Conservation (phyloP, 257 asterid genomes). For the Ilex asprella region DNA sequence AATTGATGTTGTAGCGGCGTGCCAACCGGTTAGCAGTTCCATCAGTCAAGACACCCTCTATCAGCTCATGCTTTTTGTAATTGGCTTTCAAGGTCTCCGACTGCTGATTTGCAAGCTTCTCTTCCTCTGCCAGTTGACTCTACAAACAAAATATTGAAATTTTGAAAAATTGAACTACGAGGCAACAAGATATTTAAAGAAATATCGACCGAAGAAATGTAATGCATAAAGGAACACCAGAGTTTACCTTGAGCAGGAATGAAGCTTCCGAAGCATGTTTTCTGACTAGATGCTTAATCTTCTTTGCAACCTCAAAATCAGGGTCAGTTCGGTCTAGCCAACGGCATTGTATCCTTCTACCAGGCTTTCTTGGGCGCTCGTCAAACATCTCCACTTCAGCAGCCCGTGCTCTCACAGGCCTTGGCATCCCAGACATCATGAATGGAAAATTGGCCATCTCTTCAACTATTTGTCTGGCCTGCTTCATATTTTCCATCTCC, state of each 20-base stretch:
- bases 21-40: conserved; percentile 9
- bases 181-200: background rate
- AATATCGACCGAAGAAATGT: background rate
- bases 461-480: conserved; percentile 32
- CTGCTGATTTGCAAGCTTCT: conserved; percentile 12
- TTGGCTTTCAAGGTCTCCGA: conserved; percentile 7
- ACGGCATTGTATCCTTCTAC: conserved; percentile 32
- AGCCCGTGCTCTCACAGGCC: conserved; percentile 64
- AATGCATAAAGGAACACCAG: background rate
- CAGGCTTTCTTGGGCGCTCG: conserved; percentile 73
- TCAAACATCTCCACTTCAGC: conserved; percentile 64
- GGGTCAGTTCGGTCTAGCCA: conserved; percentile 71
- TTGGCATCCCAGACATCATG: conserved; percentile 85
- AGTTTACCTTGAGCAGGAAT: conserved; percentile 44
- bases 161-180: background rate
- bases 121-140: conserved; percentile 20
- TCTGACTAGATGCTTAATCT: conserved; percentile 33
- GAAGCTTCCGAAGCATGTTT: conserved; percentile 57
- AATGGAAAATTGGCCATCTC: conserved; percentile 39
- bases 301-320: conserved; percentile 42
- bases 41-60: conserved; percentile 6
- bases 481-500: conserved; percentile 56
- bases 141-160: background rate
- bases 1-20: background rate
- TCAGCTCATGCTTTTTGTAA: conserved; percentile 12